Percentiles rank a stretch among this genome's conserved stretches.
Evolutionary conservation across 2,329 filamentous ascomycete species (phyloP).

Genomic region (Didymella exigua): DNA sequence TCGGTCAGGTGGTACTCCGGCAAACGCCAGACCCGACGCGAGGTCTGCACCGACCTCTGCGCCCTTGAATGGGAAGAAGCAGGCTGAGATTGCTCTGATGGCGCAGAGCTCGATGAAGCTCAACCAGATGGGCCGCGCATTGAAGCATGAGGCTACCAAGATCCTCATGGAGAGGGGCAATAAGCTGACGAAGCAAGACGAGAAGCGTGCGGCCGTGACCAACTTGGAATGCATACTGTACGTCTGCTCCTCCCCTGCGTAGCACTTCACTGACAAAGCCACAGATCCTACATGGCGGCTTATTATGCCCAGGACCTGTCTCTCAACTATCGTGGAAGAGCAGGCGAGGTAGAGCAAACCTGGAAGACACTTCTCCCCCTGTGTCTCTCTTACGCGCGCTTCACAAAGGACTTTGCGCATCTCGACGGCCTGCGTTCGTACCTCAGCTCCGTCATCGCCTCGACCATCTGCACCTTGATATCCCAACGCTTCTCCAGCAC

Average conservation of each 20-base stretch:
- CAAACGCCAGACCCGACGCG: constrained; percentile 30
- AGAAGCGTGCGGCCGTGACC: constrained; percentile 49
- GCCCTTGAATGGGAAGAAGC: constrained; percentile 39
- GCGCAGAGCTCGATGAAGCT: constrained; percentile 48
- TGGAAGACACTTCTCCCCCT: constrained; percentile 48
- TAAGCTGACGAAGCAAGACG: constrained; percentile 39
- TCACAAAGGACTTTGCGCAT: constrained; percentile 42
- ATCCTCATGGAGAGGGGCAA: constrained; percentile 36
- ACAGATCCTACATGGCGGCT: constrained; percentile 48
- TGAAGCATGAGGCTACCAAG: constrained; percentile 54
- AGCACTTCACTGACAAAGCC: constrained; percentile 21
- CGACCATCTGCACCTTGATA: constrained; percentile 45
- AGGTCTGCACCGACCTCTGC: constrained; percentile 39
- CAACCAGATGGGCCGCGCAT: constrained; percentile 50
- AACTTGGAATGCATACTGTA: constrained; percentile 54
- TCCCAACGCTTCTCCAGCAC: constrained; percentile 30
- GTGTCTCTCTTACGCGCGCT: constrained; percentile 38
- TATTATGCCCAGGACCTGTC: constrained; percentile 43
- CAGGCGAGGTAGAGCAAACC: constrained; percentile 41
- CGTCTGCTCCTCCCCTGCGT: constrained; percentile 1
- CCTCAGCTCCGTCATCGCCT: constrained; percentile 49
- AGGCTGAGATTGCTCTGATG: constrained; percentile 45
- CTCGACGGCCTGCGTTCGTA: constrained; percentile 51
- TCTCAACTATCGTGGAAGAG: constrained; percentile 37
- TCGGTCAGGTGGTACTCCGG: constrained; percentile 39